phyloP scores from a whole-genome alignment of 441 rosid genomes.

The Breynia disticha region DNA sequence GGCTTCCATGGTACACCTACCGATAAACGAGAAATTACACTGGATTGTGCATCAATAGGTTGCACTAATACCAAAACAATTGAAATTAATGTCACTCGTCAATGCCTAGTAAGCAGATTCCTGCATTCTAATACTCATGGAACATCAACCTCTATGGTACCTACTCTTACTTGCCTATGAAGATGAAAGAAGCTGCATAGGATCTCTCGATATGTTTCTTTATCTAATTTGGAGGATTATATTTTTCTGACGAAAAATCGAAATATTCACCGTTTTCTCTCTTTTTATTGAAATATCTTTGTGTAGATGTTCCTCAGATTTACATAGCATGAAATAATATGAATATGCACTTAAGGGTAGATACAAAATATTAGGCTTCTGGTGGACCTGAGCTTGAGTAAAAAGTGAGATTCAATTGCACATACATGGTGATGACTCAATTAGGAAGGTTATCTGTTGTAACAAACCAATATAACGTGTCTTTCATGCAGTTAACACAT shows the following conservation, averaged over 20 bases:
- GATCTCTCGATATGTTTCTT: background rate
- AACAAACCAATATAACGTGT: constrained; percentile 7
- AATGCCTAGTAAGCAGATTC: background rate
- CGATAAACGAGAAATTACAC: constrained; percentile 18
- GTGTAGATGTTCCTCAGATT: too few species aligned
- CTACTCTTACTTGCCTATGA: constrained; percentile 16
- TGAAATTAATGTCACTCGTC: constrained; percentile 16
- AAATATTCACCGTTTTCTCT: too few species aligned
- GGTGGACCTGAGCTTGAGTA: background rate
- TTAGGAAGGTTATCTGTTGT: background rate
- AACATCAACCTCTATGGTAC: constrained; percentile 12
- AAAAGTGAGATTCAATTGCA: background rate
- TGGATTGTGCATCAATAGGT: constrained; percentile 21
- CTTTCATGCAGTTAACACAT: constrained; percentile 11
- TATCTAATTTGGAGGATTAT: too few species aligned
- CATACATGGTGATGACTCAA: background rate
- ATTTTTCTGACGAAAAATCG: too few species aligned
- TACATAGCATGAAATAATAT: too few species aligned
- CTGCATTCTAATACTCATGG: constrained; percentile 22
- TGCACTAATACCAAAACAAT: constrained; percentile 25
- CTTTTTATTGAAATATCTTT: too few species aligned
- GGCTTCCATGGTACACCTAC: constrained; percentile 24
- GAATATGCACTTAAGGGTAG: too few species aligned
- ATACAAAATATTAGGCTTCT: too few species aligned
- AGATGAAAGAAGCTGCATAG: background rate